Percentiles rank a stretch among this genome's conserved stretches.
Conservation (phyloP, 2,329 filamentous ascomycete species). For the Ilyonectria mors-panacis region DNA sequence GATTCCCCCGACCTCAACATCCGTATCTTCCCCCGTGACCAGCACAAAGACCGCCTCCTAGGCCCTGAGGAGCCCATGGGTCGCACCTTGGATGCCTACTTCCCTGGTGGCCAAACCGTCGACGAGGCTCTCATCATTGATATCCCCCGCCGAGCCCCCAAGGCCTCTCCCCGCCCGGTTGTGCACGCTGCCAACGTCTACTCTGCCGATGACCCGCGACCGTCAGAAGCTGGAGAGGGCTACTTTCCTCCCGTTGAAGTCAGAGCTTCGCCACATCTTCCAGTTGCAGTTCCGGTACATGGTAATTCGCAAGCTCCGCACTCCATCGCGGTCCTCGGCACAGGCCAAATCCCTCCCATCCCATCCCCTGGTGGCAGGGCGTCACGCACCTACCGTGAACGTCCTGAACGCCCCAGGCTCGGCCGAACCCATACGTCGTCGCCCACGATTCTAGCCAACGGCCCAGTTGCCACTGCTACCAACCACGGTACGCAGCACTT, state of each 20-base stretch:
- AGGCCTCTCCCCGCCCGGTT: constrained; percentile 73
- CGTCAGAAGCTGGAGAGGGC: constrained; percentile 79
- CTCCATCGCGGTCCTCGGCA: constrained; percentile 85
- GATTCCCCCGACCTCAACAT: constrained; percentile 92
- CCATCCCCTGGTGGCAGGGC: constrained; percentile 81
- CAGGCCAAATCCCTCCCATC: constrained; percentile 83
- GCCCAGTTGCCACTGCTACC: constrained; percentile 55
- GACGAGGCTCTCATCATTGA: constrained; percentile 95
- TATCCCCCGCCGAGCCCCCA: constrained; percentile 84
- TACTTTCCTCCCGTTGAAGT: constrained; percentile 83
- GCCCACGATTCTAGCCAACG: constrained; percentile 75
- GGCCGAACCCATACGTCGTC: constrained; percentile 84
- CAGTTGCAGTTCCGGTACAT: constrained; percentile 56
- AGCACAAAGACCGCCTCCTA: constrained; percentile 76
- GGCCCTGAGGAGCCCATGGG: constrained; percentile 90
- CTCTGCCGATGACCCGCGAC: constrained; percentile 74
- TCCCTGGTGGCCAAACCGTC: constrained; percentile 87
- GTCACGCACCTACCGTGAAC: constrained; percentile 68
- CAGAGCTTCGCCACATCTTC: constrained; percentile 59
- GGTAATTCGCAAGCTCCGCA: constrained; percentile 60
- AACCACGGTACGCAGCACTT: constrained; percentile 53
- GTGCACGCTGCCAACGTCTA: constrained; percentile 62
- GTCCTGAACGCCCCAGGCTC: constrained; percentile 72
- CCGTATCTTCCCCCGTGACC: constrained; percentile 81
- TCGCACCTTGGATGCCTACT: constrained; percentile 84